A percentile compares a stretch with the other conserved stretches of the same genome.
Conservation (phyloP, 371 early-diverging fungal species). For the Nematocida displodere region DNA sequence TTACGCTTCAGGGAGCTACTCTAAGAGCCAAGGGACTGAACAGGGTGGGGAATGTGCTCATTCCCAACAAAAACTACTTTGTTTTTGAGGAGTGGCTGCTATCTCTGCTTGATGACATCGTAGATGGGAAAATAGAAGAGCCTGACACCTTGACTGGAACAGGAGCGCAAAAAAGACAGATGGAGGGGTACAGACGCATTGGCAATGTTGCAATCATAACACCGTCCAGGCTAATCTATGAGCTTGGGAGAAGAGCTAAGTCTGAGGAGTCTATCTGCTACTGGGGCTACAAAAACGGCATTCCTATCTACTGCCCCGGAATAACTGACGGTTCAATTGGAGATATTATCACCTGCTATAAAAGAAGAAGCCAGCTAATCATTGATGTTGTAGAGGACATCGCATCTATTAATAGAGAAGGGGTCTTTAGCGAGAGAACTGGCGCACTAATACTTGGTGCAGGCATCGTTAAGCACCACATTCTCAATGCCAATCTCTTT, state of each 20-base stretch:
- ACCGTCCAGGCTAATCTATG: slow-evolving; percentile 79
- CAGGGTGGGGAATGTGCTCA: slow-evolving; percentile 91
- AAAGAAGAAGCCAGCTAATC: slow-evolving; percentile 78
- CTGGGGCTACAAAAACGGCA: slow-evolving; percentile 83
- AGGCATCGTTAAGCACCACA: slow-evolving; percentile 95
- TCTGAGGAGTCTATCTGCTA: slow-evolving; percentile 86
- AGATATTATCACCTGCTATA: slow-evolving; percentile 80
- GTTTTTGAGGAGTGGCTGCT: slow-evolving; percentile 93
- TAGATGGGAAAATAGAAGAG: slow-evolving; percentile 51
- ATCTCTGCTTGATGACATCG: slow-evolving; percentile 80
- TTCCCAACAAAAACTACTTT: slow-evolving; percentile 96
- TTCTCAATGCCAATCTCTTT: slow-evolving; percentile 93
- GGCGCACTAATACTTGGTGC: slow-evolving; percentile 96
- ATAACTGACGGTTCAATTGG: slow-evolving; percentile 95
- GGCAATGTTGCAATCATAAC: slow-evolving; percentile 71
- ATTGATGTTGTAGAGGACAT: slow-evolving; percentile 91
- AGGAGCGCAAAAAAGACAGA: background rate
- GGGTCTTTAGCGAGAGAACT: slow-evolving; percentile 83
- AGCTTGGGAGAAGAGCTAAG: slow-evolving; percentile 87
- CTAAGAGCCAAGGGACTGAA: slow-evolving; percentile 85
- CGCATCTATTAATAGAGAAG: slow-evolving; percentile 79
- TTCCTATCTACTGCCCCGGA: slow-evolving; percentile 94
- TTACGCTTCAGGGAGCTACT: slow-evolving; percentile 72
- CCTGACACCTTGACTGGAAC: background rate
- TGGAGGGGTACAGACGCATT: slow-evolving; percentile 19